Percentiles rank a stretch among this genome's conserved stretches.
phyloP scores from a whole-genome alignment of 148 eudicot genomes.

The Camellia granthamiana region DNA sequence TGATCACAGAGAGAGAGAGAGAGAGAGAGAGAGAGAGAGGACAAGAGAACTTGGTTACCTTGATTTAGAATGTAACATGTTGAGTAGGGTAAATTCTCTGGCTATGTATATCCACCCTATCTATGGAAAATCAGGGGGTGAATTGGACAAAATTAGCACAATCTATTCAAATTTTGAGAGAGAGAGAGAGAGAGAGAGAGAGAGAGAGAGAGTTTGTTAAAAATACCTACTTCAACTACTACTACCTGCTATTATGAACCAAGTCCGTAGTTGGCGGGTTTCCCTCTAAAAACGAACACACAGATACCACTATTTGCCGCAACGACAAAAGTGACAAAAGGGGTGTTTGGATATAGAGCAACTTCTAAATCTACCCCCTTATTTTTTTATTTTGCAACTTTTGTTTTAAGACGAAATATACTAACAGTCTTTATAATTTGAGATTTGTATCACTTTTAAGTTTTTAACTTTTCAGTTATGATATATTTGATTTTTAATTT shows the following conservation, averaged over 20 bases:
- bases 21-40: background rate
- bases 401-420: too few species aligned
- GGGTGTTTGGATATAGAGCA: too few species aligned
- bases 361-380: too few species aligned
- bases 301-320: too few species aligned
- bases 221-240: background rate
- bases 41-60: constrained; percentile 27
- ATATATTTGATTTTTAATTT: too few species aligned
- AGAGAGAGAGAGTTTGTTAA: background rate
- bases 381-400: too few species aligned
- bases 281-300: background rate
- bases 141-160: background rate
- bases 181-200: constrained; percentile 10
- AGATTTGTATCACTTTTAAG: too few species aligned
- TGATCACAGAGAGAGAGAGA: background rate
- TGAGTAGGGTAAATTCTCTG: background rate
- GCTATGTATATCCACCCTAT: constrained; percentile 11
- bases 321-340: background rate
- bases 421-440: too few species aligned
- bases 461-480: too few species aligned
- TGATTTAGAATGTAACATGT: constrained; percentile 36
- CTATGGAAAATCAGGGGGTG: constrained; percentile 22
- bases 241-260: background rate
- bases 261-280: constrained; percentile 39
- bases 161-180: background rate